Evolutionary conservation across 352 stramenopile genomes (phyloP), one percentile per base, ranked within the genome.

Genomic region (Pythium aphanidermatum): DNA sequence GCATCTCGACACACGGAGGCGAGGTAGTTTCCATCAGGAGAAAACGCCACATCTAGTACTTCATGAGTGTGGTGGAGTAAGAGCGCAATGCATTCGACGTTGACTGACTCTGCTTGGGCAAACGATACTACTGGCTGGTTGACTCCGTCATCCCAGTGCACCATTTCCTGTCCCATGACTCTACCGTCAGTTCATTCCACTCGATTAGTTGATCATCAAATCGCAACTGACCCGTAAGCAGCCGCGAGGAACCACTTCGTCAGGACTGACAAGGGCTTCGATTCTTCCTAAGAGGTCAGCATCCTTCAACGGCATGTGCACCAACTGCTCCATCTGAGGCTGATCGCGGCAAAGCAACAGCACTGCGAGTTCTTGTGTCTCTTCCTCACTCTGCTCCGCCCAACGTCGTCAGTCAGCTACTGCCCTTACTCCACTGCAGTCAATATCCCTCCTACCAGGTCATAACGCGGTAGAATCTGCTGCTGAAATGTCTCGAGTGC

Each of bases 1-100:
- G 76, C 82, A 27, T 93, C 78, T 16, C 81, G 82, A 5, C 76
- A 86, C 4, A 77, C 76, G 2, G 83, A 94, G 14, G 84, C 83
- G 45, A 96, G 55, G 25, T 77, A 70, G 11, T 68, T 45, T 21
- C 85, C 86, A 48, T 92, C 53, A 0, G 85, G 83, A 5, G 83
- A 89, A 42, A 96, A 96, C 4, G 65, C 60, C 12, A 95, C 36
- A 29, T 86, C 70, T 46, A 66, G 67, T n/a, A 92, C 70, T 27
- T 89, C 74, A 23, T 59, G 63, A 7, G 49, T 71, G 47, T 85
- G 74, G 21, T 65, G 65, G 9, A 72, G 35, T 17, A 89, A 37
- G 1, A 86, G 40, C 0, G 60, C 56, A 0, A 70, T 33, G 36
- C 74, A 87, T 26, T 71, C 47, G 1, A 57, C 50, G 16, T 39